Conservation (phyloP, 331 rosid genomes). For the Acacia concinna region DNA sequence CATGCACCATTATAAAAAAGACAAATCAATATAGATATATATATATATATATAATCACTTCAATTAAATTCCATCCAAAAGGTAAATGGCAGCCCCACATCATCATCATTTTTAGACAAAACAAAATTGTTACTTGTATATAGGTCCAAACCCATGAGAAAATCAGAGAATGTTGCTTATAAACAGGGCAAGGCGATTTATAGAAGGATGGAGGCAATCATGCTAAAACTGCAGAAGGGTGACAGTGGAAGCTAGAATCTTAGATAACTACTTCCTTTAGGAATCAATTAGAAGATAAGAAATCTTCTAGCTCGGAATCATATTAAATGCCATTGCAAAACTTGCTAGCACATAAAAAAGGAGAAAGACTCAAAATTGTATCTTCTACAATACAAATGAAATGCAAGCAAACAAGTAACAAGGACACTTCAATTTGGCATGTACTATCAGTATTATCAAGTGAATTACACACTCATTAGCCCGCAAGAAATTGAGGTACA, state of each 20-base stretch:
- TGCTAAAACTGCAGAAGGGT: neutral
- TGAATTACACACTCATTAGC: too few relatives aligned
- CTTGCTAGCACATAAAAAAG: too few relatives aligned
- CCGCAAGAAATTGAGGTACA: too few relatives aligned
- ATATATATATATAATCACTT: neutral
- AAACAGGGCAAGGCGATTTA: neutral
- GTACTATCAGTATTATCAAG: neutral
- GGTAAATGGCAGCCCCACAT: neutral
- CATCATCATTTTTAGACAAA: too few relatives aligned
- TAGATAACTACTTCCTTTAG: too few relatives aligned
- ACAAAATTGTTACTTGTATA: neutral
- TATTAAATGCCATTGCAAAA: too few relatives aligned
- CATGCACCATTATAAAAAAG: neutral
- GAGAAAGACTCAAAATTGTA: neutral
- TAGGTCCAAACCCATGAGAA: too few relatives aligned
- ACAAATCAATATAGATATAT: too few relatives aligned
- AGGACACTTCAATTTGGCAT: too few relatives aligned
- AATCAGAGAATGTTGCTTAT: too few relatives aligned
- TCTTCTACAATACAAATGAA: neutral
- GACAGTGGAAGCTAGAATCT: neutral
- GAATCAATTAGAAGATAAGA: neutral
- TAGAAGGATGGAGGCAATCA: neutral
- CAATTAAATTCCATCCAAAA: neutral
- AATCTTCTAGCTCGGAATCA: neutral
- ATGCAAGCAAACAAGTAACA: neutral